These are phyloP conservation scores for Fomitopsis betulina DNA, from an alignment of 1,284 basidiomycete species.

Conservation along the genomic window DNA sequence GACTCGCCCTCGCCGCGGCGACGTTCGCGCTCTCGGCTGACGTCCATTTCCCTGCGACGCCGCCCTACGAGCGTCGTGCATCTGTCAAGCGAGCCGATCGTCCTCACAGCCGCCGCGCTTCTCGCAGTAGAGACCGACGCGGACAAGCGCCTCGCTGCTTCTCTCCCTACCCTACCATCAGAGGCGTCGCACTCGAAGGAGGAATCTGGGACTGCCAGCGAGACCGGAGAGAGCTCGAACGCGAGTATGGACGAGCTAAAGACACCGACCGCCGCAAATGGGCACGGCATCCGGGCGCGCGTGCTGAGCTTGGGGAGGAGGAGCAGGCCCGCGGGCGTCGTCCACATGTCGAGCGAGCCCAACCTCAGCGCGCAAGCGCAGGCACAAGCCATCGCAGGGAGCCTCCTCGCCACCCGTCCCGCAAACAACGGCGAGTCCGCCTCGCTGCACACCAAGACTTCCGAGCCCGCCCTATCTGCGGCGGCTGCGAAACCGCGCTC, in stretches of 20 bases:
- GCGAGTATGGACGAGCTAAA: not conserved
- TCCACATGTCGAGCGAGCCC: slow-evolving; percentile 1
- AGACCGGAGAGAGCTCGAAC: not conserved
- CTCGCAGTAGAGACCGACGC: not conserved
- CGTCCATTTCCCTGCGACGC: not conserved
- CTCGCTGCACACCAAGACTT: not conserved
- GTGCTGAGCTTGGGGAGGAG: not conserved
- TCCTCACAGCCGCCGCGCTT: not conserved
- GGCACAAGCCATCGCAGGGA: not conserved
- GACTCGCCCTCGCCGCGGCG: not conserved
- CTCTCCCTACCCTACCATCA: not conserved
- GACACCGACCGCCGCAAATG: not conserved
- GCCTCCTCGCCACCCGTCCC: not conserved
- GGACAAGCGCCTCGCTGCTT: not conserved
- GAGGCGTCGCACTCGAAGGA: not conserved
- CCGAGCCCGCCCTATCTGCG: not conserved
- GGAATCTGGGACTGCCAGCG: not conserved
- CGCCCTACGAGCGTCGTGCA: not conserved
- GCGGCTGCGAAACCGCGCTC: not conserved
- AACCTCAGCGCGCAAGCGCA: slow-evolving; percentile 1
- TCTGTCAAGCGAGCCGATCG: slow-evolving; percentile 1
- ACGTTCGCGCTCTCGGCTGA: not conserved
- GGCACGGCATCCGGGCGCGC: not conserved
- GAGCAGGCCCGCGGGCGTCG: not conserved
- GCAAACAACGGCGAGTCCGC: not conserved